phyloP scores from a whole-genome alignment of 495 filamentous ascomycete species.

The Daldinia bambusicola region DNA sequence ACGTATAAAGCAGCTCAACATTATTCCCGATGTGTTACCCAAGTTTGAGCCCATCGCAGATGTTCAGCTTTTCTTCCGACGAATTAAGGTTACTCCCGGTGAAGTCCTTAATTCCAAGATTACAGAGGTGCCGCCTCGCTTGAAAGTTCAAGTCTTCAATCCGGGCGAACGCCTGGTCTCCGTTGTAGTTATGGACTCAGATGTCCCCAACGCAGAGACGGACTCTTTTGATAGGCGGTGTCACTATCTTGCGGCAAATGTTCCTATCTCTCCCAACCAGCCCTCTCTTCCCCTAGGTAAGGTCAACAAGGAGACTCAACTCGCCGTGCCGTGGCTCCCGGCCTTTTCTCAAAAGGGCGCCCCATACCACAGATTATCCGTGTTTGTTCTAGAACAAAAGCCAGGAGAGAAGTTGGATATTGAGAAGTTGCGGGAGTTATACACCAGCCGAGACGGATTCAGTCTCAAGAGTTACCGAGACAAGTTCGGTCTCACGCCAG shows the following conservation, averaged over 20 bases:
- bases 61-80: slow-evolving; percentile 80
- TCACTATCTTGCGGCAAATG: slow-evolving; percentile 82
- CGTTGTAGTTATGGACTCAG: slow-evolving; percentile 85
- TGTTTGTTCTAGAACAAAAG: slow-evolving; percentile 86
- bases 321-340: slow-evolving; percentile 83
- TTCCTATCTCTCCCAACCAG: slow-evolving; percentile 62
- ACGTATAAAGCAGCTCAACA: slow-evolving; percentile 85
- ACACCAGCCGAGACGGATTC: slow-evolving; percentile 69
- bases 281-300: slow-evolving; percentile 60
- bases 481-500: slow-evolving; percentile 72
- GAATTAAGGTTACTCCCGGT: slow-evolving; percentile 74
- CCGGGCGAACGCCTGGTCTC: slow-evolving; percentile 81
- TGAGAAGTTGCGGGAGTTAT: slow-evolving; percentile 64
- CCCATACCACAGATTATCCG: slow-evolving; percentile 86
- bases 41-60: slow-evolving; percentile 81
- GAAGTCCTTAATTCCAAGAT: slow-evolving; percentile 75
- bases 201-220: slow-evolving; percentile 83
- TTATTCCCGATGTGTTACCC: slow-evolving; percentile 93
- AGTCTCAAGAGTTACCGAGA: slow-evolving; percentile 75
- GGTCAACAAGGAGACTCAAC: slow-evolving; percentile 63
- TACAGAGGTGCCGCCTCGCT: slow-evolving; percentile 74
- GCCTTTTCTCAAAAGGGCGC: slow-evolving; percentile 88
- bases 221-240: slow-evolving; percentile 82
- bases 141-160: slow-evolving; percentile 87
- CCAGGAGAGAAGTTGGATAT: slow-evolving; percentile 69